phyloP scores from a whole-genome alignment of 345 rosid genomes.

The Corchorus capsularis region DNA sequence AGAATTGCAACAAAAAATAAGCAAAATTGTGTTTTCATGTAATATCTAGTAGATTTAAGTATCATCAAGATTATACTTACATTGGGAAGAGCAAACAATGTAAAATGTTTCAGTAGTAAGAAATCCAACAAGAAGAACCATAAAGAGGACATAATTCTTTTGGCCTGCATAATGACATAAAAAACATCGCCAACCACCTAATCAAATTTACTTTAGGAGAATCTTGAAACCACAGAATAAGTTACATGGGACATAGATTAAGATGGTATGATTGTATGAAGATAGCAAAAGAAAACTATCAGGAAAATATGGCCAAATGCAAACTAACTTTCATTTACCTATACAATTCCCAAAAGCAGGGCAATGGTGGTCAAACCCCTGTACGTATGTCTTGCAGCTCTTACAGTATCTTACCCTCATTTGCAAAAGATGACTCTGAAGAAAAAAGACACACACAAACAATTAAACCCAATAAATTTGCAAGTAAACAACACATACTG shows the following conservation, averaged over 20 bases:
- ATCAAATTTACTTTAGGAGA: neutral
- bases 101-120: constrained; percentile 53
- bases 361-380: constrained; percentile 71
- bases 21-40: neutral
- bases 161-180: constrained; percentile 43
- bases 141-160: constrained; percentile 52
- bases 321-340: constrained; percentile 34
- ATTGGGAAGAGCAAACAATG: constrained; percentile 36
- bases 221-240: neutral
- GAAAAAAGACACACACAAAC: neutral
- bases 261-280: neutral
- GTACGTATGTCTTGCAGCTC: constrained; percentile 48
- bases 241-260: neutral
- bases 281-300: neutral
- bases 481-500: neutral
- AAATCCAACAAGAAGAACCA: constrained; percentile 62
- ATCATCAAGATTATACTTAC: constrained; percentile 39
- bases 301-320: neutral
- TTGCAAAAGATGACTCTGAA: constrained; percentile 30
- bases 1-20: neutral
- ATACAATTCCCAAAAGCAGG: constrained; percentile 80
- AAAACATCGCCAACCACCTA: neutral
- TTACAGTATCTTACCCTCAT: constrained; percentile 57
- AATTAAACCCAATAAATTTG: neutral
- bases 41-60: neutral